Evolutionary conservation across 1,284 basidiomycete genomes (phyloP), one percentile per base, ranked within the genome.

Genomic region (Puccinia polysora): DNA sequence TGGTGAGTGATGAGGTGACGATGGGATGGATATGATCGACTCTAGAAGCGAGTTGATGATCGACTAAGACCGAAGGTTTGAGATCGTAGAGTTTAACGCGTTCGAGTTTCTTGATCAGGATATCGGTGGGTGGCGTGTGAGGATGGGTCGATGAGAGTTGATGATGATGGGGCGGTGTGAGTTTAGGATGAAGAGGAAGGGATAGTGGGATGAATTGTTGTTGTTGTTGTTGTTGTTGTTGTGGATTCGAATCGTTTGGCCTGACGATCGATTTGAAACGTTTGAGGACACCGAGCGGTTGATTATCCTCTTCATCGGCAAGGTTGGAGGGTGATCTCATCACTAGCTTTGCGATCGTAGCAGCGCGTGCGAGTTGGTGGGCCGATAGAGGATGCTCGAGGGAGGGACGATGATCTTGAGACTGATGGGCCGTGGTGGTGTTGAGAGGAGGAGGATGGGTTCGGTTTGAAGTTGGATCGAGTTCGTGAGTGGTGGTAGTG

Each of bases 271-370:
- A 63, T 63, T 71, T 71, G 32, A 62, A 34, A 15, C 68, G 58
- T 53, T 71, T 62, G n/a, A 71, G n/a, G 20, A 62, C 4, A 20
- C 30, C 50, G 36, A 71, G 32, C 4, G 68, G 68, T 55, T 71
- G 47, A 23, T 71, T 63, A 34, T 71, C 68, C 28, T 71, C 68
- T 23, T 62, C 59, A 40, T 68, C 65, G 12, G 38, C 36, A 23
- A 6, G 14, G 20, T 20, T 36, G 8, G 38, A 30, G 38, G 10
- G 10, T 43, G 18, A 5, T 5, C 30, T 60, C 40, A 43, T 60
- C 3, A 25, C 28, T 18, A 49, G 43, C 14, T 64, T 64, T 5
- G 28, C 34, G 10, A 64, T 62, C 32, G 38, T 62, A 23, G 30
- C 36, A 3, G 56, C 30, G 4, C 56, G 6, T 7, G 56, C 32